Base-by-base conservation (phyloP, 2,329 filamentous ascomycete genomes). In the Bretziella fagacearum region DNA sequence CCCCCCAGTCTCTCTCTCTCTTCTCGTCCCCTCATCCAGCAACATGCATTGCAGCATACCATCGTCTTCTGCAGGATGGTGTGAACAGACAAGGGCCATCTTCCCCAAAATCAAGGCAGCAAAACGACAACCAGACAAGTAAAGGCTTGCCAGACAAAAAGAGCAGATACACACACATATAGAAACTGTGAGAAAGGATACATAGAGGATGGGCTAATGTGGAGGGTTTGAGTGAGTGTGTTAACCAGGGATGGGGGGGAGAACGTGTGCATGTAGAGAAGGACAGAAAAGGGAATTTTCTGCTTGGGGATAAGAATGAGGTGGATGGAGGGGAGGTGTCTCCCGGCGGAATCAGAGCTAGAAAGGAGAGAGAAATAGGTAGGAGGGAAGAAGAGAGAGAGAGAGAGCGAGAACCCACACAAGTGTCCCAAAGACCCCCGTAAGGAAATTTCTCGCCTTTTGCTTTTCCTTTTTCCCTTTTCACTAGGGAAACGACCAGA, bases 181-280 rank as follows among this genome's bases (percentile, higher is more conserved):
- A n/a, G 30, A n/a, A n/a, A 33, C n/a, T n/a, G n/a, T n/a, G n/a
- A n/a, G n/a, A n/a, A n/a, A n/a, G n/a, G n/a, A n/a, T n/a, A 30
- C 27, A 30, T n/a, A 30, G 27, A 5, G 35, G 35, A 25, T 23
- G 15, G 35, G 7, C 15, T 13, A 10, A 39, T 20, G 18, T n/a
- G 7, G 27, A 11, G n/a, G n/a, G n/a, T n/a, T n/a, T 33, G 30
- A 15, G 17, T 33, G 30, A n/a, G 13, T 6, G 17, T 33, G n/a
- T 3, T 5, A 23, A 18, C 18, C 5, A 39, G 13, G 30, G 30
- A 15, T 6, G 17, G 18, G 35, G 35, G 35, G n/a, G n/a, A n/a
- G n/a, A n/a, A n/a, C 35, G 35, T 39, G 35, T 39, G 35, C 35
- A 39, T 39, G 17, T n/a, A 30, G 27, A 30, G 30, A 33, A n/a